Percentiles rank a stretch among this genome's conserved stretches.
Evolutionary conservation across 176 grass and related monocot species (phyloP).

Genomic region (Paspalum notatum): DNA sequence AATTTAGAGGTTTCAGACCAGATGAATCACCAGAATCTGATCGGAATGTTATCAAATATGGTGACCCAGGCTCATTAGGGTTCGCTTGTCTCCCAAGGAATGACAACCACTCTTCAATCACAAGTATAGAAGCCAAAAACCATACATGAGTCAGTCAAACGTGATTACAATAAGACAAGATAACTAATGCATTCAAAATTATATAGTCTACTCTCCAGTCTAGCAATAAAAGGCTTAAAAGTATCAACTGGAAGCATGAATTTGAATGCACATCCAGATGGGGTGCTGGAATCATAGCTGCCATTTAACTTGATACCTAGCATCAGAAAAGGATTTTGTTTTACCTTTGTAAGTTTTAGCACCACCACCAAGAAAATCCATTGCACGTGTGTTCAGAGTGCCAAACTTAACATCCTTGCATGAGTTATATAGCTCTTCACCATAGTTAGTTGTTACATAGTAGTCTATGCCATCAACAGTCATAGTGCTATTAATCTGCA

Average conservation of each 20-base stretch:
- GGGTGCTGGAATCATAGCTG: conserved; percentile 1
- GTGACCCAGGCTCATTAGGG: conserved; percentile 67
- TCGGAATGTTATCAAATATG: conserved; percentile 76
- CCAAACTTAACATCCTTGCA: conserved; percentile 99
- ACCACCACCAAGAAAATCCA: conserved; percentile 94
- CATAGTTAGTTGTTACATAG: conserved; percentile 73
- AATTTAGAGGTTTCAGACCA: conserved; percentile 81
- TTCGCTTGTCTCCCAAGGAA: conserved; percentile 83
- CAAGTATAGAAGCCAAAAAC: conserved; percentile 35
- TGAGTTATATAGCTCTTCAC: conserved; percentile 81
- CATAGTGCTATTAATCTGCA: conserved; percentile 71
- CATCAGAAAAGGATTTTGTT: background rate
- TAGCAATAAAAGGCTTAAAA: conserved; percentile 27
- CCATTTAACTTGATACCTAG: background rate
- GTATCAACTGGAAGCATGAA: background rate
- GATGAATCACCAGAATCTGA: conserved; percentile 59
- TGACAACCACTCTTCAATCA: conserved; percentile 81
- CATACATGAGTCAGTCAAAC: conserved; percentile 30
- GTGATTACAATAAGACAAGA: background rate
- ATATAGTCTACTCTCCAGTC: conserved; percentile 10
- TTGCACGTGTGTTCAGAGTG: conserved; percentile 85
- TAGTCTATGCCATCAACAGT: conserved; percentile 84
- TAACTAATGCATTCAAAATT: conserved; percentile 37
- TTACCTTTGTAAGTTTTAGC: conserved; percentile 86
- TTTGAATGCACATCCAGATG: background rate